Evolutionary conservation across 2,329 filamentous ascomycete genomes (phyloP).

Genomic region (Trichophyton mentagrophytes): DNA sequence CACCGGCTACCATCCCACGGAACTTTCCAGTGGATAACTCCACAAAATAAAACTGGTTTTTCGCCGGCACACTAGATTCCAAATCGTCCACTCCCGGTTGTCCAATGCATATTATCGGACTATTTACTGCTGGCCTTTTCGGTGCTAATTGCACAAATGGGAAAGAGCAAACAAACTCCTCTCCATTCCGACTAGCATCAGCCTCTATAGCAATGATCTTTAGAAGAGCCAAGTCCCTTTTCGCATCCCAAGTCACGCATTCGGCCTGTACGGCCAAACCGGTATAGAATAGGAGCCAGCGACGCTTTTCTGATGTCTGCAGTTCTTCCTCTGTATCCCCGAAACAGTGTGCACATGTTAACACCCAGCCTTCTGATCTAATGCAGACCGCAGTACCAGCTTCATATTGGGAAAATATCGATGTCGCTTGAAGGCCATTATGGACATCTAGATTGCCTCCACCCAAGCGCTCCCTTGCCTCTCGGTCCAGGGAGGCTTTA

Average conservation of each 20-base stretch:
- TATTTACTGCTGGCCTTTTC: constrained; percentile 10
- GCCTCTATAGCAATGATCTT: constrained; percentile 24
- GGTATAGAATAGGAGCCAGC: constrained; percentile 35
- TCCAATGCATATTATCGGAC: constrained; percentile 27
- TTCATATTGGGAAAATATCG: constrained; percentile 40
- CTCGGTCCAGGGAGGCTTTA: not conserved
- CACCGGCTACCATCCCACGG: constrained; percentile 25
- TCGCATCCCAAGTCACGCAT: constrained; percentile 32
- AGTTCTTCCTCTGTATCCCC: constrained; percentile 31
- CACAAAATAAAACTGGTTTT: constrained; percentile 37
- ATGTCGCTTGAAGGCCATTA: constrained; percentile 10
- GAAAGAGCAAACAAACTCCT: constrained; percentile 10
- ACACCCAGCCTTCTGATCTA: constrained; percentile 31
- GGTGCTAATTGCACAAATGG: constrained; percentile 12
- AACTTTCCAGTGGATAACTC: constrained; percentile 36
- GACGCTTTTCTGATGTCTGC: constrained; percentile 15
- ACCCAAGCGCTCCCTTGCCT: not conserved
- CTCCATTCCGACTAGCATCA: not conserved
- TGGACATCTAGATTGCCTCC: not conserved
- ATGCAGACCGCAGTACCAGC: constrained; percentile 43
- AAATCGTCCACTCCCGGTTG: constrained; percentile 35
- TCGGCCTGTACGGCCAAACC: constrained; percentile 30
- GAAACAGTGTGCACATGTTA: constrained; percentile 42
- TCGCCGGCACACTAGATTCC: constrained; percentile 26
- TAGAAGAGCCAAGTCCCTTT: constrained; percentile 38